Conservation (phyloP, 2,329 filamentous ascomycete genomes). For the Aspergillus terreus region DNA sequence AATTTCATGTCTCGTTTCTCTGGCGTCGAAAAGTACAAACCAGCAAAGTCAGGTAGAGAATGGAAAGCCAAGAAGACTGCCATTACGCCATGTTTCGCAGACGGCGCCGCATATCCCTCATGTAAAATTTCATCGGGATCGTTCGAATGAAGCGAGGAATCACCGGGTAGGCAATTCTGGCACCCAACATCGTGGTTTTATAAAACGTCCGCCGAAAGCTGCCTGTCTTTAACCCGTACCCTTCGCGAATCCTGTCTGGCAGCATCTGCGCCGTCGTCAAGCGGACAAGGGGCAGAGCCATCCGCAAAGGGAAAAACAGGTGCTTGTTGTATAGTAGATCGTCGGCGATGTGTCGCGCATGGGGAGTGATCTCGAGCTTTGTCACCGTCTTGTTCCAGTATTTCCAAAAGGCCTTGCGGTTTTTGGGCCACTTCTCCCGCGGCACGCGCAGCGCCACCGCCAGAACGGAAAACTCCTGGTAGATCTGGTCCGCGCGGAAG, state of each 20-base stretch:
- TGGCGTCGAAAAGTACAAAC: too few species aligned
- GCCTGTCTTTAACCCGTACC: slow-evolving; percentile 23
- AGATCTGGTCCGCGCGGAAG: slow-evolving; percentile 21
- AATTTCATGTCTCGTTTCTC: too few species aligned
- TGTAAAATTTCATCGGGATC: slow-evolving; percentile 24
- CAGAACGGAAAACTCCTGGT: slow-evolving; percentile 24
- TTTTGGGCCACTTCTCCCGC: slow-evolving; percentile 34
- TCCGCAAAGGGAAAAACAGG: slow-evolving; percentile 22
- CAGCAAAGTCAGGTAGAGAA: too few species aligned
- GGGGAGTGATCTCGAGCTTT: slow-evolving; percentile 28
- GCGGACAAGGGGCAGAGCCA: slow-evolving; percentile 23
- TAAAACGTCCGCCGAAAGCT: slow-evolving; percentile 16
- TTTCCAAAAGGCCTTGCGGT: slow-evolving; percentile 32
- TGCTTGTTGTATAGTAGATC: slow-evolving; percentile 28
- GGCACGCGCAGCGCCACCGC: slow-evolving; percentile 27
- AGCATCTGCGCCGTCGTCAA: slow-evolving; percentile 27
- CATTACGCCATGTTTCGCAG: neutral
- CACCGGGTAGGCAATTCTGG: slow-evolving; percentile 19
- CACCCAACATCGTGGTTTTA: slow-evolving; percentile 15
- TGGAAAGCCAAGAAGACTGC: too few species aligned
- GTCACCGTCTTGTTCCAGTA: slow-evolving; percentile 38
- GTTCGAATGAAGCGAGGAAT: slow-evolving; percentile 23
- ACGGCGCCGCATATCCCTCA: slow-evolving; percentile 30
- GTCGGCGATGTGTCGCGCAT: slow-evolving; percentile 25
- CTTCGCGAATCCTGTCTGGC: slow-evolving; percentile 22